Evolutionary conservation across 2,329 filamentous ascomycete species (phyloP).

Genomic region (Tolypocladium pustulatum): DNA sequence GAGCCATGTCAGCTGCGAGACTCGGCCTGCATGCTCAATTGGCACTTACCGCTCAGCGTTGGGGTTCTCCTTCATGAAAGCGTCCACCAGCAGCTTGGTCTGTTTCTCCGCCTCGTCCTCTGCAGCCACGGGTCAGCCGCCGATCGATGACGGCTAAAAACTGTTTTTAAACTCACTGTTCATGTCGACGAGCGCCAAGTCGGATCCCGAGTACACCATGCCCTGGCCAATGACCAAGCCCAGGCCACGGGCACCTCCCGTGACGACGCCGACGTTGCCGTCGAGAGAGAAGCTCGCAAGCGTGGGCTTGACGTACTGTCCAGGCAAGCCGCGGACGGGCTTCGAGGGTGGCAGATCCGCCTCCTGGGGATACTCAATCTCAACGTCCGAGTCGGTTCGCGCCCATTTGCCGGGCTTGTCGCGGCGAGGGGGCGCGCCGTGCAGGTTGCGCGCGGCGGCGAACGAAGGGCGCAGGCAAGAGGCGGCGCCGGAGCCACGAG

Average conservation of each 20-base stretch:
- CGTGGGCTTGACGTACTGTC: conserved; percentile 74
- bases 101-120: conserved; percentile 77
- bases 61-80: conserved; percentile 72
- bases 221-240: conserved; percentile 91
- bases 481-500: conserved; percentile 12
- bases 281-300: conserved; percentile 80
- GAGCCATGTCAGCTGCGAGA: not conserved
- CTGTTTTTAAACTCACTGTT: conserved; percentile 48
- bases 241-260: conserved; percentile 79
- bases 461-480: conserved; percentile 12
- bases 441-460: conserved; percentile 17
- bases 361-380: conserved; percentile 69
- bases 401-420: conserved; percentile 55
- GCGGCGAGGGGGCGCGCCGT: conserved; percentile 21
- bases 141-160: not conserved
- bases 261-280: conserved; percentile 73
- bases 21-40: not conserved
- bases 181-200: conserved; percentile 86
- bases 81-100: conserved; percentile 60
- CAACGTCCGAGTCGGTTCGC: conserved; percentile 68
- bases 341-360: conserved; percentile 59
- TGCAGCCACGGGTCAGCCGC: conserved; percentile 21
- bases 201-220: conserved; percentile 76
- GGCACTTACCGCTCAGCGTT: conserved; percentile 50
- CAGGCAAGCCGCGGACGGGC: conserved; percentile 66